phyloP scores from a whole-genome alignment of 2,329 filamentous ascomycete species.

The Fusarium sacchari region DNA sequence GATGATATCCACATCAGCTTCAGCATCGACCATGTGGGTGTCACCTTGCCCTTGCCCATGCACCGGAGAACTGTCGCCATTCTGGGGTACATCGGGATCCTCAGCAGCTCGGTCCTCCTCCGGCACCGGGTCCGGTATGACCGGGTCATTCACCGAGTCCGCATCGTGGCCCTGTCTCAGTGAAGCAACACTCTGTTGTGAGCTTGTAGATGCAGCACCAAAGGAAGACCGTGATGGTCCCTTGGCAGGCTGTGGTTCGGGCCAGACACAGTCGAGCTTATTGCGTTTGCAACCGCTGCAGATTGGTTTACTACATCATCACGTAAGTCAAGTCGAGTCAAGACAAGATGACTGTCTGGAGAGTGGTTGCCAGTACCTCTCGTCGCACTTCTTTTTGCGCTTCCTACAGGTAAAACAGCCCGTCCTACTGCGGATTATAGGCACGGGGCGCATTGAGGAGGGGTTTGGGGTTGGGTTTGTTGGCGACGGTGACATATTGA shows the following conservation, averaged over 20 bases:
- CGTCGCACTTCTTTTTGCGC: conserved; percentile 65
- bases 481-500: conserved; percentile 7
- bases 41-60: conserved; percentile 31
- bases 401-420: conserved; percentile 62
- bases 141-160: conserved; percentile 27
- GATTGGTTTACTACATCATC: conserved; percentile 53
- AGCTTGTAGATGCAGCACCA: conserved; percentile 17
- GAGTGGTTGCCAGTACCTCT: conserved; percentile 39
- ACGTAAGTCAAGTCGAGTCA: conserved; percentile 6
- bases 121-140: conserved; percentile 19
- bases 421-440: conserved; percentile 51
- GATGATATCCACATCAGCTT: conserved; percentile 29
- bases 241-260: conserved; percentile 28
- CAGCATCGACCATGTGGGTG: conserved; percentile 39
- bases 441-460: conserved; percentile 45
- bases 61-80: conserved; percentile 28
- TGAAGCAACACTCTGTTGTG: conserved; percentile 18
- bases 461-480: conserved; percentile 2
- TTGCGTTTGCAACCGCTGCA: conserved; percentile 65
- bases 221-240: conserved; percentile 22
- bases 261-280: conserved; percentile 63
- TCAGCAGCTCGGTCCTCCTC: conserved; percentile 20
- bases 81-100: conserved; percentile 10
- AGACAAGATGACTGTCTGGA: neutral
- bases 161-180: conserved; percentile 10